phyloP scores from a whole-genome alignment of 768 basidiomycete genomes.

The Sarcodon sp. region DNA sequence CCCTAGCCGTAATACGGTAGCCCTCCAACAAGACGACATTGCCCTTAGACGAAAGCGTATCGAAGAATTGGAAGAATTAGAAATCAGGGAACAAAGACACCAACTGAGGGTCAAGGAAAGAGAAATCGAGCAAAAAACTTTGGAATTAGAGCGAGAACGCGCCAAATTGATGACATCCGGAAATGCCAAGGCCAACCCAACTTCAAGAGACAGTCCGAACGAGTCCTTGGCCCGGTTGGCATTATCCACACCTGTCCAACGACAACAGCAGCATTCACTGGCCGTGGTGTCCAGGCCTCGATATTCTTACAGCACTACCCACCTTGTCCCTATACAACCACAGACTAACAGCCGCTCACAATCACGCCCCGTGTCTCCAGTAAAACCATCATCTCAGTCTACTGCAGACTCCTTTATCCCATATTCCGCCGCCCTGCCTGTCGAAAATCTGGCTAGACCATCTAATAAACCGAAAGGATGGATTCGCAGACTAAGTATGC shows the following conservation, averaged over 20 bases:
- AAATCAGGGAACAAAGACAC: constrained; percentile 42
- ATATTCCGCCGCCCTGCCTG: constrained; percentile 24
- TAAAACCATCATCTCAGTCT: constrained; percentile 6
- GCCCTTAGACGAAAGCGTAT: constrained; percentile 25
- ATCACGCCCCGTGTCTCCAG: constrained; percentile 26
- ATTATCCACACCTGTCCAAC: background rate
- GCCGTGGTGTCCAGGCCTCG: constrained; percentile 3
- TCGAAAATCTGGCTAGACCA: too few species aligned
- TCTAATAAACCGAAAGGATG: constrained; percentile 51
- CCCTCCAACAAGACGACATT: constrained; percentile 16
- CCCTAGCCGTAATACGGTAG: constrained; percentile 1
- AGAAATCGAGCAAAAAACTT: constrained; percentile 37
- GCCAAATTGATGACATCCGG: constrained; percentile 25
- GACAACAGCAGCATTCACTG: constrained; percentile 4
- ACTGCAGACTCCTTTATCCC: constrained; percentile 14
- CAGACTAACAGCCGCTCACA: constrained; percentile 14
- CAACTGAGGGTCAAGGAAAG: constrained; percentile 38
- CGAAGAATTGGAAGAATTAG: constrained; percentile 38
- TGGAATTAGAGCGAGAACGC: constrained; percentile 47
- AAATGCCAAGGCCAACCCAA: constrained; percentile 12
- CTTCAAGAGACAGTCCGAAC: constrained; percentile 16
- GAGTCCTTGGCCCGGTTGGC: constrained; percentile 13
- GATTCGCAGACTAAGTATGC: constrained; percentile 73
- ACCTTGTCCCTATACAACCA: constrained; percentile 33
- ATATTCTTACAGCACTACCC: constrained; percentile 29